Conservation (phyloP, 2,329 filamentous ascomycete species). For the Cytospora mali region DNA sequence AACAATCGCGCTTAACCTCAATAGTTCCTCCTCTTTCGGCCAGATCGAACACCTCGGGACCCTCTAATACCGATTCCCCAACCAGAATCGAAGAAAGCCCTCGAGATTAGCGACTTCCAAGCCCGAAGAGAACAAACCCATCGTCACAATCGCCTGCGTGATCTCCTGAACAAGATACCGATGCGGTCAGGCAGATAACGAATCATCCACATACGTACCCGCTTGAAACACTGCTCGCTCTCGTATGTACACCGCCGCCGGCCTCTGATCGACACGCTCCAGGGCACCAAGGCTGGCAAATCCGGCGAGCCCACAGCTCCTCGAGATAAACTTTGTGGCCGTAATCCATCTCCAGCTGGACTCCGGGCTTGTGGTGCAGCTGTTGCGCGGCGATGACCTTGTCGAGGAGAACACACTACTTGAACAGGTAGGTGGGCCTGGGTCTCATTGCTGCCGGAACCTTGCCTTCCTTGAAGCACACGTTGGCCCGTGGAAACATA, state of each 20-base stretch:
- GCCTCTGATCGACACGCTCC: constrained; percentile 46
- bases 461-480: constrained; percentile 43
- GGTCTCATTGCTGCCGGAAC: constrained; percentile 42
- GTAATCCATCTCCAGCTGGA: constrained; percentile 37
- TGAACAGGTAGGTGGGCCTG: constrained; percentile 47
- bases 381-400: constrained; percentile 30
- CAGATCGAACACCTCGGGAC: constrained; percentile 1
- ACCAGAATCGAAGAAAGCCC: constrained; percentile 2
- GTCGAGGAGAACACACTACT: constrained; percentile 34
- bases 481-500: constrained; percentile 44
- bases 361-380: constrained; percentile 37
- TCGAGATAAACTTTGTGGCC: constrained; percentile 39
- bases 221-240: constrained; percentile 52
- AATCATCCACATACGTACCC: constrained; percentile 40
- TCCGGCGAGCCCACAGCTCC: constrained; percentile 37
- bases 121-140: constrained; percentile 43
- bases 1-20: constrained; percentile 42
- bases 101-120: constrained; percentile 29
- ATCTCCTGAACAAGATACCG: constrained; percentile 43
- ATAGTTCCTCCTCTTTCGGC: constrained; percentile 44
- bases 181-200: constrained; percentile 36
- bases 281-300: constrained; percentile 40
- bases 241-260: constrained; percentile 47
- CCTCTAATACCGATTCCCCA: constrained; percentile 6
- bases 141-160: constrained; percentile 40